phyloP scores from a whole-genome alignment of 108 stramenopile genomes.

The Conticribra weissflogii region DNA sequence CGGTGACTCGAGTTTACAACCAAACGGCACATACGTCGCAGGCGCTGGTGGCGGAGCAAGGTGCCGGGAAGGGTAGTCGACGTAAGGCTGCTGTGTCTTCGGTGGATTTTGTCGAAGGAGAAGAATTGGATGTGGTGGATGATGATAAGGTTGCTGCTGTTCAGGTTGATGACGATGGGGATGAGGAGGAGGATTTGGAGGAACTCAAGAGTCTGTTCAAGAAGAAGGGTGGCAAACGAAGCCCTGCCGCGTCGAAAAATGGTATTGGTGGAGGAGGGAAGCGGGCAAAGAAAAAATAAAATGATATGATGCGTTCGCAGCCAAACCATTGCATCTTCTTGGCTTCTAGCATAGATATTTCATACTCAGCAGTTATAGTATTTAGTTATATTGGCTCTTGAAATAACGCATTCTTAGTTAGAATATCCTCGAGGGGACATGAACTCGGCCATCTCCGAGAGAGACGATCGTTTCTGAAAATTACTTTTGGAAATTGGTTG shows the following conservation, averaged over 20 bases:
- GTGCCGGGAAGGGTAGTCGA: conserved; percentile 40
- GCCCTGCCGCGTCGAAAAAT: background rate
- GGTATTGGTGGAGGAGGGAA: conserved; percentile 7
- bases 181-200: conserved; percentile 39
- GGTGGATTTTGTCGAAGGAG: conserved; percentile 33
- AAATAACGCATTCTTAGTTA: too few relatives aligned
- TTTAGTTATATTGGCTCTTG: too few relatives aligned
- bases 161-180: conserved; percentile 55
- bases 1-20: conserved; percentile 91
- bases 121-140: conserved; percentile 50
- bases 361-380: too few relatives aligned
- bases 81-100: conserved; percentile 27
- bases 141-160: conserved; percentile 49
- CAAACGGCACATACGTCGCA: conserved; percentile 72
- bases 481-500: too few relatives aligned
- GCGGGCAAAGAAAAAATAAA: conserved; percentile 36
- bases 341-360: too few relatives aligned
- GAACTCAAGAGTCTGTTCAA: conserved; percentile 31
- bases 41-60: conserved; percentile 83
- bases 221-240: conserved; percentile 18
- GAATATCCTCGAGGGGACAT: too few relatives aligned
- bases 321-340: too few relatives aligned
- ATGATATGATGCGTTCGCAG: too few relatives aligned
- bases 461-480: too few relatives aligned
- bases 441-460: too few relatives aligned